These are phyloP conservation scores for Arabis hirsuta DNA, from an alignment of 345 rosid species.

Conservation along the genomic window DNA sequence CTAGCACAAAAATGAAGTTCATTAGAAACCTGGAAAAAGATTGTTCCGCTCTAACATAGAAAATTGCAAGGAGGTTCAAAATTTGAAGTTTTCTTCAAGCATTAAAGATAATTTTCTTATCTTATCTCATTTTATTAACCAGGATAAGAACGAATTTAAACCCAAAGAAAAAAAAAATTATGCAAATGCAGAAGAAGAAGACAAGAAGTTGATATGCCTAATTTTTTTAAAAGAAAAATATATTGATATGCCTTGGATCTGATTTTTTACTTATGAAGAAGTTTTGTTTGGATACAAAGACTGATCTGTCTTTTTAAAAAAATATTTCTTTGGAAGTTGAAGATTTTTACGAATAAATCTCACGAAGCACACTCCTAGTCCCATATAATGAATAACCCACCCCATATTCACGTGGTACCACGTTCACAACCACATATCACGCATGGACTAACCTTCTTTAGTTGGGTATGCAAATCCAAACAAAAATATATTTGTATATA, in stretches of 20 bases:
- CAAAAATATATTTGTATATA: no score
- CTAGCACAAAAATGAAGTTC: no score
- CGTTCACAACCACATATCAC: conserved; percentile 23
- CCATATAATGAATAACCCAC: conserved; percentile 7
- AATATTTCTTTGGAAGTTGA: neutral
- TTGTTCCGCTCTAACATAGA: no score
- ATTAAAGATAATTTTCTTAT: no score
- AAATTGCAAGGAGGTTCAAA: no score
- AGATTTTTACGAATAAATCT: conserved; percentile 3
- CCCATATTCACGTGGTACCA: conserved; percentile 38
- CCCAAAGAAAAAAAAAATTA: neutral
- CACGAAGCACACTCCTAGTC: conserved; percentile 7
- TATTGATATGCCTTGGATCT: neutral
- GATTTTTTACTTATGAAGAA: neutral
- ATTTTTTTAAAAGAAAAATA: no score
- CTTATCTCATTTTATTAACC: neutral
- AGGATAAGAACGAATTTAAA: neutral
- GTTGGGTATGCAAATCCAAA: no score
- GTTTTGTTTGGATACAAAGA: conserved; percentile 11
- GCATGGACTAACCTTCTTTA: neutral
- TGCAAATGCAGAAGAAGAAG: neutral
- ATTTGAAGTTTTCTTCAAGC: no score
- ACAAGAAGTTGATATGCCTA: neutral
- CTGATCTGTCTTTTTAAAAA: neutral
- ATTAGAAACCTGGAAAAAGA: neutral